Evolutionary conservation across 441 rosid species (phyloP), one percentile per base, ranked within the genome.

Genomic region (Adansonia madagascariensis): DNA sequence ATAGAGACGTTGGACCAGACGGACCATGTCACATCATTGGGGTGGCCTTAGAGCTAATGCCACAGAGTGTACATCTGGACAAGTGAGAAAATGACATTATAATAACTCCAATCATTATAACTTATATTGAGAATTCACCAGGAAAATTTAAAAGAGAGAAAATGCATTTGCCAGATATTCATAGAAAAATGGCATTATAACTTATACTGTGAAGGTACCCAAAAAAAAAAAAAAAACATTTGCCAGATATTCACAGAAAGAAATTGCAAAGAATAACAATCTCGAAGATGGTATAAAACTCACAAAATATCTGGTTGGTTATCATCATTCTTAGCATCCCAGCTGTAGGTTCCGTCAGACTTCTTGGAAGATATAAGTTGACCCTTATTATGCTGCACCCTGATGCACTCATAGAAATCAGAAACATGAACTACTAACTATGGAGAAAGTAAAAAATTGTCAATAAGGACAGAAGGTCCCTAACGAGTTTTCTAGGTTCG

Each of bases 21-120:
- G 98, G 99, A 77, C 99, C 98, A 52, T 98, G 98, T 61, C 99
- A 90, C 99, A 95, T 95, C 99, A 95, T 95, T 7, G 98, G 98
- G 53, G 99, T 95, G 68, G 87, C 85, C 81, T 89, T 92, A 50
- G 99, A 95, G 86, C 90, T 91, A 65, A 77, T 85, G 79, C 97
- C 93, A 81, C 99, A 95, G 80, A 94, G 97, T 18, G 88, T 86
- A 83, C 99, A 95, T 83, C 99, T 95, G 83, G 64, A 72, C 4
- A 82, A 80, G 46, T 52, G 41, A n/a, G 75, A 50, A 75, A 67
- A 69, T 71, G 53, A 61, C 55, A 71, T 71, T 55, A 55, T 59
- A 14, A 68, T 59, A 55, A 43, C 35, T 57, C 18, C 49, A 53
- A 49, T 9, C 18, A 66, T 44, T 44, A 44, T 66, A 10, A 55